phyloP scores from a whole-genome alignment of 2,329 filamentous ascomycete species.

The Corynespora cassiicola region DNA sequence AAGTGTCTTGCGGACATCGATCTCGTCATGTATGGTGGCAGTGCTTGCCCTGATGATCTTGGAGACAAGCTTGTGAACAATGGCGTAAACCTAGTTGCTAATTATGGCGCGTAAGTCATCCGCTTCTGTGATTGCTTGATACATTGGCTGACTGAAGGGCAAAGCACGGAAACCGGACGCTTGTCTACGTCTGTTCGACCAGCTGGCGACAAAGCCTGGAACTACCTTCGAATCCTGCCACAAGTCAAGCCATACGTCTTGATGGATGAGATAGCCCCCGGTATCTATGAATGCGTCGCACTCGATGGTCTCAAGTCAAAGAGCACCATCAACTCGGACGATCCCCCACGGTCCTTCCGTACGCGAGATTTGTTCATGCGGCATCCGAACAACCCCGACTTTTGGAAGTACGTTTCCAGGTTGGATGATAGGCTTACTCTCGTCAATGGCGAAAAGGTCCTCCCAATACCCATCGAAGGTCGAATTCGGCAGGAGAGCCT shows the following conservation, averaged over 20 bases:
- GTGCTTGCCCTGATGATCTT: slow-evolving; percentile 65
- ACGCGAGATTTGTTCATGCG: slow-evolving; percentile 58
- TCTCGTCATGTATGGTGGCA: slow-evolving; percentile 64
- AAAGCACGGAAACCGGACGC: slow-evolving; percentile 67
- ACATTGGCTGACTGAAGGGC: too few species aligned
- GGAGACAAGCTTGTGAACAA: slow-evolving; percentile 60
- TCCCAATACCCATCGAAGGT: slow-evolving; percentile 59
- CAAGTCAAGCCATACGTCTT: slow-evolving; percentile 51
- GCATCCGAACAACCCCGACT: slow-evolving; percentile 51
- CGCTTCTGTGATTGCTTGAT: too few species aligned
- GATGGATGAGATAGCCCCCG: slow-evolving; percentile 45
- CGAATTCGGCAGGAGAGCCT: slow-evolving; percentile 59
- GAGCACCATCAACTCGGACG: slow-evolving; percentile 50
- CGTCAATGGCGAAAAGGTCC: slow-evolving; percentile 59
- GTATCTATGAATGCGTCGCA: slow-evolving; percentile 50
- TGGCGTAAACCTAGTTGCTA: slow-evolving; percentile 62
- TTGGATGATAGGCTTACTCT: slow-evolving; percentile 56
- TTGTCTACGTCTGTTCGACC: slow-evolving; percentile 67
- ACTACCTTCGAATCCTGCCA: slow-evolving; percentile 60
- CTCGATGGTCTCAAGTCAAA: slow-evolving; percentile 46
- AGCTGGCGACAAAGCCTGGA: slow-evolving; percentile 63
- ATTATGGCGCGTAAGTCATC: slow-evolving; percentile 62
- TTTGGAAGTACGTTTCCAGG: slow-evolving; percentile 56
- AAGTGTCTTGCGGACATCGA: slow-evolving; percentile 54
- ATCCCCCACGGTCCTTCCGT: slow-evolving; percentile 53